phyloP scores from a whole-genome alignment of 116 monocot species.

The Phalaenopsis hybrid region DNA sequence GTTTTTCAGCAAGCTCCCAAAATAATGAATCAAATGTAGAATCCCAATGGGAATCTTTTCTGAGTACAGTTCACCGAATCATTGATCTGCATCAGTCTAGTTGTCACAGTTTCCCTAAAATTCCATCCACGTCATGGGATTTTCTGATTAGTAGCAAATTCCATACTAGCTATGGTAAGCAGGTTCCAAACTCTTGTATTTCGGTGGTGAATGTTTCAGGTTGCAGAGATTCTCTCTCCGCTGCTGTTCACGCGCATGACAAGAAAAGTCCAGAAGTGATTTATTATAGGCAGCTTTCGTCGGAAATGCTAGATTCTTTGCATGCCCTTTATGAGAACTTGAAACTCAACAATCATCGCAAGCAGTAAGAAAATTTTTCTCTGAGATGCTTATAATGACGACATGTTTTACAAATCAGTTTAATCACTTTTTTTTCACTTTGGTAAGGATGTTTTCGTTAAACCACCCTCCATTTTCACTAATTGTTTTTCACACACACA shows the following conservation, averaged over 20 bases:
- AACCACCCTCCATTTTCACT: neutral
- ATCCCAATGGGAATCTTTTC: slow-evolving; percentile 81
- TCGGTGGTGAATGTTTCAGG: slow-evolving; percentile 9
- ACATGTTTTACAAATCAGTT: neutral
- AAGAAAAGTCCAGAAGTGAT: slow-evolving; percentile 23
- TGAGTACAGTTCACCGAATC: slow-evolving; percentile 34
- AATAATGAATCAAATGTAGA: slow-evolving; percentile 37
- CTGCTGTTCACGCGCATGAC: slow-evolving; percentile 13
- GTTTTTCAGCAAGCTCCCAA: slow-evolving; percentile 30
- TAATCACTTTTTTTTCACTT: neutral
- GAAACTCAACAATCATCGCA: slow-evolving; percentile 79
- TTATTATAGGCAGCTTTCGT: slow-evolving; percentile 49
- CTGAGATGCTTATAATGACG: neutral
- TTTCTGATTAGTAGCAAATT: slow-evolving; percentile 66
- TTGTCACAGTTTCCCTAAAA: slow-evolving; percentile 8
- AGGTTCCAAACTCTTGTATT: slow-evolving; percentile 19
- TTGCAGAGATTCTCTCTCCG: slow-evolving; percentile 5
- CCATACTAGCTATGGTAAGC: slow-evolving; percentile 47
- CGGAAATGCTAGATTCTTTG: slow-evolving; percentile 63
- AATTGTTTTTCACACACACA: neutral
- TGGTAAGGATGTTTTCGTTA: neutral
- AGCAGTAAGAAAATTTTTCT: slow-evolving; percentile 39
- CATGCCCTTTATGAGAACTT: slow-evolving; percentile 89
- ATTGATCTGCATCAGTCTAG: slow-evolving; percentile 31
- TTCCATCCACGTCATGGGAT: slow-evolving; percentile 51